phyloP scores from a whole-genome alignment of 192 early-diverging fungal species.

The Coemansia sp. region DNA sequence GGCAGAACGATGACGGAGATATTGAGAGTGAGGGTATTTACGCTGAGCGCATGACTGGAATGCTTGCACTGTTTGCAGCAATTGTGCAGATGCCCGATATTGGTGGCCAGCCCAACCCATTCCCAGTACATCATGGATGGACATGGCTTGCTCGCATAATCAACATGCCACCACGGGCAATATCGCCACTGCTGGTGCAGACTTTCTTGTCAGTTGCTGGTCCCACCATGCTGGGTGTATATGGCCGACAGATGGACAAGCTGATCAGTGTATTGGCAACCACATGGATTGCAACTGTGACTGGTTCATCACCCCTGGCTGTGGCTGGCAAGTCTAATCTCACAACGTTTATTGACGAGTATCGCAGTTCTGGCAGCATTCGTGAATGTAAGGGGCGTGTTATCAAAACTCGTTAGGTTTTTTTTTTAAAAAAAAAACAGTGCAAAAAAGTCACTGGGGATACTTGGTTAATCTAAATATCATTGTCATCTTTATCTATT shows the following conservation, averaged over 20 bases:
- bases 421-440: no score
- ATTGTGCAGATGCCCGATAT: slow-evolving; percentile 33
- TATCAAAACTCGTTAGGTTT: slow-evolving; percentile 13
- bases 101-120: slow-evolving; percentile 12
- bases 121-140: slow-evolving; percentile 32
- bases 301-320: slow-evolving; percentile 59
- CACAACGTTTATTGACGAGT: slow-evolving; percentile 74
- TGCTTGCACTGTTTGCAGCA: slow-evolving; percentile 43
- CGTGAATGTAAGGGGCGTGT: slow-evolving; percentile 73
- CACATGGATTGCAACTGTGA: slow-evolving; percentile 67
- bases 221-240: slow-evolving; percentile 30
- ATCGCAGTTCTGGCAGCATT: slow-evolving; percentile 70
- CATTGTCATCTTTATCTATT: no score
- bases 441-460: no score
- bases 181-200: slow-evolving; percentile 44
- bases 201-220: slow-evolving; percentile 45
- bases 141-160: slow-evolving; percentile 45
- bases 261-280: slow-evolving; percentile 58
- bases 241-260: slow-evolving; percentile 36
- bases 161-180: slow-evolving; percentile 29
- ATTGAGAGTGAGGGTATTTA: slow-evolving; percentile 38
- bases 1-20: slow-evolving; percentile 31
- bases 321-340: slow-evolving; percentile 66
- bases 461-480: no score
- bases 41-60: slow-evolving; percentile 44